phyloP scores from a whole-genome alignment of 768 basidiomycete species.

The Termitomyces sp. region DNA sequence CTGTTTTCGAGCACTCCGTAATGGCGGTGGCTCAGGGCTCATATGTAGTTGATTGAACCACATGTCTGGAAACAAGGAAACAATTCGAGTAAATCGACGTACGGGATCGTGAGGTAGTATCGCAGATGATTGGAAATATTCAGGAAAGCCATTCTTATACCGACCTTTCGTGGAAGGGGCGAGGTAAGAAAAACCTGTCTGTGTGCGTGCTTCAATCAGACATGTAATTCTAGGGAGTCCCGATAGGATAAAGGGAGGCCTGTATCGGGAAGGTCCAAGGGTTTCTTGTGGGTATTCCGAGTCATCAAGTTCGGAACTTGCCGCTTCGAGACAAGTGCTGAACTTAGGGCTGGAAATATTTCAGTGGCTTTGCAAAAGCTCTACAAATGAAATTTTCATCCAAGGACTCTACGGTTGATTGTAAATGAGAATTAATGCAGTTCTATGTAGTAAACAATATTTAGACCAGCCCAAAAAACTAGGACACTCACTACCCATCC shows the following conservation, averaged over 20 bases:
- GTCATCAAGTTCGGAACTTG: conserved; percentile 39
- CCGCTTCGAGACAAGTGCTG: conserved; percentile 33
- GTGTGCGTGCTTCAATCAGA: conserved; percentile 33
- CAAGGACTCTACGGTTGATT: background rate
- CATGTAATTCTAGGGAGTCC: conserved; percentile 29
- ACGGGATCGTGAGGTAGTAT: conserved; percentile 30
- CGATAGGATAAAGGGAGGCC: conserved; percentile 41
- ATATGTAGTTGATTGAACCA: conserved; percentile 33
- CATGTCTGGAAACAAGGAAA: conserved; percentile 24
- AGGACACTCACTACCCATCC: background rate
- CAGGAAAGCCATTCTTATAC: conserved; percentile 44
- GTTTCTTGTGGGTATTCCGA: conserved; percentile 27
- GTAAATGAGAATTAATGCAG: background rate
- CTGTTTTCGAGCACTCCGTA: conserved; percentile 29
- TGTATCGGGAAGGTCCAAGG: conserved; percentile 51
- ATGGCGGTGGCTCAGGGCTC: conserved; percentile 39
- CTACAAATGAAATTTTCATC: background rate
- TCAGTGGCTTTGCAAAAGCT: background rate
- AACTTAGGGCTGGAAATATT: background rate
- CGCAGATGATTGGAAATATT: conserved; percentile 29
- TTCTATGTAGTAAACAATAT: background rate
- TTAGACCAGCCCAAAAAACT: background rate
- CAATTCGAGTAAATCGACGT: conserved; percentile 28
- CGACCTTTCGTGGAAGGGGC: conserved; percentile 34
- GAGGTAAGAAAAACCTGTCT: conserved; percentile 31